These are phyloP conservation scores for Mycocalia duriaeana DNA, from an alignment of 1,284 basidiomycete genomes.

Conservation along the genomic window DNA sequence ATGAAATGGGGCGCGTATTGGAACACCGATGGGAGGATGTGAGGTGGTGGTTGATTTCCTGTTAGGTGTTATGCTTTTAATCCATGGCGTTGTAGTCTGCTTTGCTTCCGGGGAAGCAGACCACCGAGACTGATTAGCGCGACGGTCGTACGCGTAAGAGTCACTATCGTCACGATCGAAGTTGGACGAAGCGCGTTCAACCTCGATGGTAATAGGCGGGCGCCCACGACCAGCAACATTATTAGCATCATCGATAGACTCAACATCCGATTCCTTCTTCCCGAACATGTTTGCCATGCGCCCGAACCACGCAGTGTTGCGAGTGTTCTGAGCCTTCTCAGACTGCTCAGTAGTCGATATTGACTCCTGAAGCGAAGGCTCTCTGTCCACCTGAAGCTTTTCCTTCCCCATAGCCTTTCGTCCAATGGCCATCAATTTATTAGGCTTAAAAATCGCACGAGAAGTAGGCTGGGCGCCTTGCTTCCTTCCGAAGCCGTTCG, in stretches of 20 bases:
- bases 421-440: constrained; percentile 42
- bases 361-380: constrained; percentile 12
- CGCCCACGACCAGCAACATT: constrained; percentile 15
- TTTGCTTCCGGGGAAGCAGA: constrained; percentile 23
- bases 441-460: constrained; percentile 29
- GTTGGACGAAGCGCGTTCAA: constrained; percentile 21
- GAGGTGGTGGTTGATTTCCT: constrained; percentile 13
- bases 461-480: constrained; percentile 2
- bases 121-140: constrained; percentile 23
- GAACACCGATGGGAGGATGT: constrained; percentile 15
- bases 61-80: constrained; percentile 15
- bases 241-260: constrained; percentile 7
- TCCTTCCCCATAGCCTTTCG: constrained; percentile 31
- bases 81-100: constrained; percentile 15
- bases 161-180: constrained; percentile 22
- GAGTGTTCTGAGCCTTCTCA: constrained; percentile 13
- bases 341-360: constrained; percentile 4
- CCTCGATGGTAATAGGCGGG: constrained; percentile 41
- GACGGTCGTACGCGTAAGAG: constrained; percentile 13
- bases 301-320: constrained; percentile 26
- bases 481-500: constrained; percentile 3
- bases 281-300: constrained; percentile 23
- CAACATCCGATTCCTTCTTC: constrained; percentile 19
- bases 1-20: constrained; percentile 14
- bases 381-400: constrained; percentile 21